A percentile compares a stretch with the other conserved stretches of the same genome.
These are phyloP conservation scores for Leccinum broughii DNA, from an alignment of 768 basidiomycete genomes.

Conservation along the genomic window DNA sequence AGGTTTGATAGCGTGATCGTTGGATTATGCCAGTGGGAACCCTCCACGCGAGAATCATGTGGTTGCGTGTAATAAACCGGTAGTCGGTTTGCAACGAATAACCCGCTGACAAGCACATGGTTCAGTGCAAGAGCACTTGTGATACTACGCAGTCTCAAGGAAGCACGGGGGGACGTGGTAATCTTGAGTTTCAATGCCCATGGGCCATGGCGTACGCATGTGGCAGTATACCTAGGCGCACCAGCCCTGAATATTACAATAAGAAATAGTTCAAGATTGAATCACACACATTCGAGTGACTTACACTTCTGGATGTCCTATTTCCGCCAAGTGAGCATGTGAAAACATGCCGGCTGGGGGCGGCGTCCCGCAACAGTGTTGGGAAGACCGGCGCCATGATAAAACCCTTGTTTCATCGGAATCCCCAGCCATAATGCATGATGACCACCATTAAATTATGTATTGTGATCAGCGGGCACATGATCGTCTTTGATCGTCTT, in stretches of 20 bases:
- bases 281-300: slow-evolving; percentile 1
- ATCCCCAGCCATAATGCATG: neutral
- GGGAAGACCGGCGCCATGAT: neutral
- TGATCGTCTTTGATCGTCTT: neutral
- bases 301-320: slow-evolving; percentile 5
- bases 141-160: neutral
- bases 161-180: neutral
- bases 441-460: neutral
- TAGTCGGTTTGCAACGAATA: neutral
- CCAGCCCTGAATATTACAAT: neutral
- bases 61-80: neutral
- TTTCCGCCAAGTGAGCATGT: slow-evolving; percentile 13
- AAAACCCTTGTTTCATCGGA: slow-evolving; percentile 24
- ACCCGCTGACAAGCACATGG: neutral
- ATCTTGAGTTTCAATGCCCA: neutral
- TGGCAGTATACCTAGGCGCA: neutral
- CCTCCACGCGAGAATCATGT: slow-evolving; percentile 18
- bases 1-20: slow-evolving; percentile 20
- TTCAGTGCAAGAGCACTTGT: neutral
- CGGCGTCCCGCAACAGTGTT: neutral
- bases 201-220: neutral
- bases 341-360: neutral
- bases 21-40: slow-evolving; percentile 14
- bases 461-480: neutral
- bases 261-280: neutral